Base-by-base conservation (phyloP, 2,329 filamentous ascomycete genomes). In the Kalaharituber pfeilii region DNA sequence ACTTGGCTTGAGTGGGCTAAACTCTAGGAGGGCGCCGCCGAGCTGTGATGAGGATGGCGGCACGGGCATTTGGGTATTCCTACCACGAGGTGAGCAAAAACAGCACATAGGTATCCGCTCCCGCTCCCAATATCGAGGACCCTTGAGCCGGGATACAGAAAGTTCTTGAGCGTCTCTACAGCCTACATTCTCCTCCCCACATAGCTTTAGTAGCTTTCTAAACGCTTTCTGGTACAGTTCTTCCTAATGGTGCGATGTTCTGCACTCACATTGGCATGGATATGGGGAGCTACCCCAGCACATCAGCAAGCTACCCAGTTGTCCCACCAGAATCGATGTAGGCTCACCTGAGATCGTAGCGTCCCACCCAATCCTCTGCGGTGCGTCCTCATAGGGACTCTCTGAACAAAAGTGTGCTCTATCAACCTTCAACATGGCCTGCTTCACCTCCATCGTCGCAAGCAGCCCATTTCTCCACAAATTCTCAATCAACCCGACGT, bases 351-450 rank as follows among this genome's bases (percentile, higher is more conserved):
- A 81, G 58, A 86, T 85, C 15, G 82, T 86, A 54, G 81, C 82
- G 24, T 68, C 64, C 66, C 79, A 73, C 50, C 82, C 81, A 65
- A 86, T 83, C 56, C 73, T 66, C 66, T 85, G 82, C 0, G 82
- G 82, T 1, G 75, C 77, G 70, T 86, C 82, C 62, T 77, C 73
- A 68, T 96, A 96, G 2, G 91, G 79, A 8, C 67, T 67, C 0
- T 68, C 65, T 2, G 85, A 84, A 13, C 84, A 77, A 69, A 89
- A 96, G 69, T 96, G 78, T 0, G 78, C 87, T 58, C 91, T 79
- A 69, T 98, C 89, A 65, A 96, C 86, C 60, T 76, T 76, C 47
- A 84, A 70, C 73, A 96, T 94, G 53, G 89, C 88, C n/a, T 78
- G 73, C 64, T 81, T 84, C 29, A 94, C 84, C 24, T 75, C 71